Conservation (phyloP, 1,284 basidiomycete genomes). For the Microbotryomycetes sp. region DNA sequence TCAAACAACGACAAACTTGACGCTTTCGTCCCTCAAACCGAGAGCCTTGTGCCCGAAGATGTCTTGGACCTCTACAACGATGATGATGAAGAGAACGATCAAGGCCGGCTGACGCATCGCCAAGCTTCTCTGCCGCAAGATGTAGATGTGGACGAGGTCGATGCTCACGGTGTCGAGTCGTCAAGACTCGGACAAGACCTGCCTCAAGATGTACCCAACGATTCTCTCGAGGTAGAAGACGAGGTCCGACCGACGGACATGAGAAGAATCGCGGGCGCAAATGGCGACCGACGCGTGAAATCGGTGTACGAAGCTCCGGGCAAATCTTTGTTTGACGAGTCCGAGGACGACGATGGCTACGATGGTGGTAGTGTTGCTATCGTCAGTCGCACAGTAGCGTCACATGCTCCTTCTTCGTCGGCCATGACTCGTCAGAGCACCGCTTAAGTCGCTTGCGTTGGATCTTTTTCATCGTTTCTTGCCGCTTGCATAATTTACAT, state of each 20-base stretch:
- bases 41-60: slow-evolving; percentile 20
- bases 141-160: slow-evolving; percentile 8
- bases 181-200: not conserved
- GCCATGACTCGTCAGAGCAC: not conserved
- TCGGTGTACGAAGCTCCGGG: slow-evolving; percentile 10
- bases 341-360: slow-evolving; percentile 21
- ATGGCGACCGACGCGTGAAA: not conserved
- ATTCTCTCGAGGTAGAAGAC: slow-evolving; percentile 11
- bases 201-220: not conserved
- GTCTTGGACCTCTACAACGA: slow-evolving; percentile 18
- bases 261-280: not conserved
- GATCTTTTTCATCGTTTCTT: too few species aligned
- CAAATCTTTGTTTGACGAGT: slow-evolving; percentile 5
- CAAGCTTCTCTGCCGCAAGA: slow-evolving; percentile 8
- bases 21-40: slow-evolving; percentile 16
- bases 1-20: slow-evolving; percentile 15
- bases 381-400: slow-evolving; percentile 1
- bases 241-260: not conserved
- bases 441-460: not conserved
- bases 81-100: slow-evolving; percentile 2
- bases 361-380: slow-evolving; percentile 23
- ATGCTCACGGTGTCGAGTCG: not conserved
- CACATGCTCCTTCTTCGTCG: not conserved
- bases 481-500: too few species aligned
- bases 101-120: not conserved